phyloP scores from a whole-genome alignment of 192 early-diverging fungal genomes.

The Coemansia sp. region DNA sequence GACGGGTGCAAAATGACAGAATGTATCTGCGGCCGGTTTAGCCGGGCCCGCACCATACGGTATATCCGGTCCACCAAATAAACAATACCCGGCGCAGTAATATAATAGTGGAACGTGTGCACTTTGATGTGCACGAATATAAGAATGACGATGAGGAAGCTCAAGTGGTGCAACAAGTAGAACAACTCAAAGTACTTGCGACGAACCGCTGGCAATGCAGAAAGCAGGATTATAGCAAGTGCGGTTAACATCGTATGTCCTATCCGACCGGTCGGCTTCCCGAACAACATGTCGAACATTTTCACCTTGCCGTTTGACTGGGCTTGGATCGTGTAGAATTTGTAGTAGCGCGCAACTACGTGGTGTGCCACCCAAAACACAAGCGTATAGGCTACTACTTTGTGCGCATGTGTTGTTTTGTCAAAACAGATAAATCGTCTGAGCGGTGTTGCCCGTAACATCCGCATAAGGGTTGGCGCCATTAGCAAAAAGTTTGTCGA shows the following conservation, averaged over 20 bases:
- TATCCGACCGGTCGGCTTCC: constrained; percentile 64
- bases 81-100: constrained; percentile 59
- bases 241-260: constrained; percentile 57
- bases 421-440: constrained; percentile 68
- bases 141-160: constrained; percentile 67
- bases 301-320: constrained; percentile 23
- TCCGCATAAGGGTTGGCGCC: constrained; percentile 69
- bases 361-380: constrained; percentile 68
- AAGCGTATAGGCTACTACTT: constrained; percentile 67
- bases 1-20: constrained; percentile 82
- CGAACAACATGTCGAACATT: constrained; percentile 52
- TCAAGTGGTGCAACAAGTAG: constrained; percentile 81
- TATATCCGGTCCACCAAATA: constrained; percentile 68
- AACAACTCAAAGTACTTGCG: constrained; percentile 65
- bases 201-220: constrained; percentile 33
- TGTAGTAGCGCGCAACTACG: constrained; percentile 66
- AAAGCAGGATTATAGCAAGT: constrained; percentile 14
- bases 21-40: constrained; percentile 64
- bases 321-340: constrained; percentile 53
- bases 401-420: constrained; percentile 78
- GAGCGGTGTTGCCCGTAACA: constrained; percentile 67
- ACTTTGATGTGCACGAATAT: constrained; percentile 69
- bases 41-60: constrained; percentile 63
- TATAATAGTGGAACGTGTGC: constrained; percentile 73
- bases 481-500: constrained; percentile 66